Evolutionary conservation across 495 filamentous ascomycete genomes (phyloP).

Genomic region (Jackrogersella minutella): DNA sequence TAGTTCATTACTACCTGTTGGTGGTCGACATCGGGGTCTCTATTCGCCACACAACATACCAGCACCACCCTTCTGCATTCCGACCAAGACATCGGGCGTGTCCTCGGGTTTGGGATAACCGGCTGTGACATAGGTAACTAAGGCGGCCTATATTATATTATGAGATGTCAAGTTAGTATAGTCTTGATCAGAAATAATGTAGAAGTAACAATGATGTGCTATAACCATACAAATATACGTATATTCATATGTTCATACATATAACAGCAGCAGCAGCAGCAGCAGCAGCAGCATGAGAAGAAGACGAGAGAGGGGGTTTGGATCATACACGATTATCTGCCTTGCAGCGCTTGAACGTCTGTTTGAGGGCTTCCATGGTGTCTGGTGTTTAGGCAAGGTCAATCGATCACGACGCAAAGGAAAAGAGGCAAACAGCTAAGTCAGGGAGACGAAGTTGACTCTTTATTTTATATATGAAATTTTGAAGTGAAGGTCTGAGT

Average conservation of each 20-base stretch:
- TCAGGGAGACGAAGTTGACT: neutral
- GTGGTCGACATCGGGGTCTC: neutral
- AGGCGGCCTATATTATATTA: conserved; percentile 63
- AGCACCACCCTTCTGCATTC: conserved; percentile 91
- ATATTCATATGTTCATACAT: neutral
- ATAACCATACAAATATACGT: neutral
- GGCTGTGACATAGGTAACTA: conserved; percentile 96
- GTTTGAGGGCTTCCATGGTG: conserved; percentile 78
- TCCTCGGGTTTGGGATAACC: conserved; percentile 87
- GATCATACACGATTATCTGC: conserved; percentile 68
- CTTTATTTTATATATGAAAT: conserved; percentile 19
- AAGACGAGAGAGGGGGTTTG: conserved; percentile 36
- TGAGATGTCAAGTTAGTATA: too few species aligned
- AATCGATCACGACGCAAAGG: conserved; percentile 2
- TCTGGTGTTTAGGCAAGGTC: neutral
- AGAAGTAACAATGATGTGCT: neutral
- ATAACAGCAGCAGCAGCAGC: neutral
- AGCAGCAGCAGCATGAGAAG: neutral
- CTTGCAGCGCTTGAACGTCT: conserved; percentile 89
- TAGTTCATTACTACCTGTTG: neutral
- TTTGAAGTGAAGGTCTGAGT: conserved; percentile 7
- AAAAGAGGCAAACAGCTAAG: neutral
- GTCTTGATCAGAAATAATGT: conserved; percentile 1
- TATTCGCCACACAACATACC: conserved; percentile 60
- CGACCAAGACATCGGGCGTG: conserved; percentile 83